Evolutionary conservation across 306 rosid species (phyloP), one percentile per base, ranked within the genome.

Genomic region (Rosa lucieae): DNA sequence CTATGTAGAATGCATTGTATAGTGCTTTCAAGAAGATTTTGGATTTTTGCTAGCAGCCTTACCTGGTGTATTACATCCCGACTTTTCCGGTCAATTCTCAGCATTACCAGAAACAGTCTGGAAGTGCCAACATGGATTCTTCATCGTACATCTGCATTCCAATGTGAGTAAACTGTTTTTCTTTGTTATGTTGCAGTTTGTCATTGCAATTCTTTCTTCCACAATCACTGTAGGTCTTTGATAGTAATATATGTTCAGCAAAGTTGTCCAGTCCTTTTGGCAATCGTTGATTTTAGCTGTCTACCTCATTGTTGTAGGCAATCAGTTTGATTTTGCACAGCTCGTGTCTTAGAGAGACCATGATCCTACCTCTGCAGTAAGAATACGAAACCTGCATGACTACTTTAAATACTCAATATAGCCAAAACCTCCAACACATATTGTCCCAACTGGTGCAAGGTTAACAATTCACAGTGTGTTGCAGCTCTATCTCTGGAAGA

Each of bases 261-360:
- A 66, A n/a, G n/a, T 66, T 66, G 44, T 14, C 21, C 26, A 2
- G 29, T 37, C 40, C 47, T 67, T 62, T 63, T 63, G 44, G 5
- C 20, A 47, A 35, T 23, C 1, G 8, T 18, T 3, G 40, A 5
- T 67, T 67, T 18, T 40, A 14, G 48, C 44, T 40, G 49, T 18
- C 73, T 44, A 44, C 37, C 53, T 39, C 37, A 69, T 69, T 69
- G 12, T 32, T 32, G 37, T 44, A 69, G 55, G 73, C 55, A 69
- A 43, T 69, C 53, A 5, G n/a, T 44, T 69, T 20, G 21, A 32
- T 43, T 70, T 70, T 44, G 37, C 37, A 26, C 55, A 44, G 55
- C 37, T 70, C 43, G 39, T 46, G 40, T 70, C 21, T 70, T 20
- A 21, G 56, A 21, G 55, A 21, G 10, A 43, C 10, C 74, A 44